phyloP scores from a whole-genome alignment of 768 basidiomycete genomes.

The Boletales sp. region DNA sequence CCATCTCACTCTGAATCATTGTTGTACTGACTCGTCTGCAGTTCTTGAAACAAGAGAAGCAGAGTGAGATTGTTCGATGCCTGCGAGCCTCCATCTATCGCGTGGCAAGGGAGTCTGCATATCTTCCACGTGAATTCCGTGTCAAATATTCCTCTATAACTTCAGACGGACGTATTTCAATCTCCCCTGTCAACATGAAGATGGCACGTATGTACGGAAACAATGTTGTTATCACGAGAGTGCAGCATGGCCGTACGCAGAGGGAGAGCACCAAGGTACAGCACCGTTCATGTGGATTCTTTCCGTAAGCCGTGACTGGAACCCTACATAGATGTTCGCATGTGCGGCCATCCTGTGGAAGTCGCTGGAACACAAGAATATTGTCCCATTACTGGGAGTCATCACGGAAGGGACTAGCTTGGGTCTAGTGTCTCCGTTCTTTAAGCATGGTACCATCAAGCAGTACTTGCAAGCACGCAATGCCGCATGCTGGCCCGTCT shows the following conservation, averaged over 20 bases:
- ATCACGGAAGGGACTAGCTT: constrained; percentile 5
- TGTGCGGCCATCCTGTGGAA: constrained; percentile 28
- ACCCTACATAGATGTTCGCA: constrained; percentile 14
- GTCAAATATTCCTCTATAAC: constrained; percentile 5
- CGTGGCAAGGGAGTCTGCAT: constrained; percentile 26
- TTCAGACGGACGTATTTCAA: background rate
- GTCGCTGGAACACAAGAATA: constrained; percentile 23
- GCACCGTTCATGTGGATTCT: background rate
- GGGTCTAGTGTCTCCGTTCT: constrained; percentile 24
- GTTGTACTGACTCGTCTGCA: background rate
- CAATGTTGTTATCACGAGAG: constrained; percentile 27
- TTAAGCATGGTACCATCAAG: constrained; percentile 18
- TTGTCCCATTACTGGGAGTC: constrained; percentile 26
- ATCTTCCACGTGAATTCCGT: constrained; percentile 15
- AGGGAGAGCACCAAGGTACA: constrained; percentile 11
- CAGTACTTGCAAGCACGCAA: background rate
- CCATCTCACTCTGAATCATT: background rate
- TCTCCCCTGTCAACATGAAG: constrained; percentile 17
- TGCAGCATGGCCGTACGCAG: background rate
- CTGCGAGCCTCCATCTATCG: constrained; percentile 23
- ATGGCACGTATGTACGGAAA: constrained; percentile 11
- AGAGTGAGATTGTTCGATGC: constrained; percentile 2
- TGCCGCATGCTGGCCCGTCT: background rate
- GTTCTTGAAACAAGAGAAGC: constrained; percentile 6
- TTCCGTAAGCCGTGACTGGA: background rate